Conservation (phyloP, 805 yeast genomes). For the Ogataea pignaliae region DNA sequence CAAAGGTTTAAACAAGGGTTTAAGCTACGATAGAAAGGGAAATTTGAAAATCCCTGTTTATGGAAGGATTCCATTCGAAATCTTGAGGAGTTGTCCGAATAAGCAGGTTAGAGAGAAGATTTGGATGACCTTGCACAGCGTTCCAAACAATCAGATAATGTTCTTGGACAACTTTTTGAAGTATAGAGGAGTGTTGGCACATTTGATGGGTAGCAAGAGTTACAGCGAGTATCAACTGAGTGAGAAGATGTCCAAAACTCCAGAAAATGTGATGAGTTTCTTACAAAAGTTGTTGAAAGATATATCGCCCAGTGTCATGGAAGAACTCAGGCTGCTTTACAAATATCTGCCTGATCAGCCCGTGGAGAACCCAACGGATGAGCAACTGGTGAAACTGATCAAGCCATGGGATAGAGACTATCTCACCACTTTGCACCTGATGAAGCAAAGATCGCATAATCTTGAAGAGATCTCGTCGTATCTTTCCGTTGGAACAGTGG, state of each 20-base stretch:
- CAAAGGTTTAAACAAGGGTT: slow-evolving; percentile 17
- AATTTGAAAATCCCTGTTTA: slow-evolving; percentile 49
- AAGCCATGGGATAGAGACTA: slow-evolving; percentile 94
- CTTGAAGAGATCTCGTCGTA: slow-evolving; percentile 56
- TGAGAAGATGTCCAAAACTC: slow-evolving; percentile 85
- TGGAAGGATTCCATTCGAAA: slow-evolving; percentile 61
- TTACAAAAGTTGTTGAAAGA: slow-evolving; percentile 52
- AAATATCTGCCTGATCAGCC: slow-evolving; percentile 14
- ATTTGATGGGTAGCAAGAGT: slow-evolving; percentile 62
- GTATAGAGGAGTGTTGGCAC: slow-evolving; percentile 67
- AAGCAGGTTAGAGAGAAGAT: slow-evolving; percentile 57
- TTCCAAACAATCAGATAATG: slow-evolving; percentile 57
- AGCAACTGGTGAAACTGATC: slow-evolving; percentile 42
- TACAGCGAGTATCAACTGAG: slow-evolving; percentile 78
- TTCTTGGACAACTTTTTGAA: slow-evolving; percentile 55
- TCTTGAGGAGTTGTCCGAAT: slow-evolving; percentile 54
- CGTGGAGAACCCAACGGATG: slow-evolving; percentile 26
- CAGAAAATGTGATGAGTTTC: slow-evolving; percentile 71
- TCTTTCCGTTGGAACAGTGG: slow-evolving; percentile 80
- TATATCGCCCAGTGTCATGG: slow-evolving; percentile 48
- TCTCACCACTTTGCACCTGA: slow-evolving; percentile 26
- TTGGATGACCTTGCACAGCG: slow-evolving; percentile 72
- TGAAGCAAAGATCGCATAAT: slow-evolving; percentile 33
- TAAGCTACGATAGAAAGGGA: slow-evolving; percentile 32
- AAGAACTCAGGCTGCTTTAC: slow-evolving; percentile 53